Evolutionary conservation across 352 stramenopile genomes (phyloP).

Genomic region (Phytophthora boehmeriae): DNA sequence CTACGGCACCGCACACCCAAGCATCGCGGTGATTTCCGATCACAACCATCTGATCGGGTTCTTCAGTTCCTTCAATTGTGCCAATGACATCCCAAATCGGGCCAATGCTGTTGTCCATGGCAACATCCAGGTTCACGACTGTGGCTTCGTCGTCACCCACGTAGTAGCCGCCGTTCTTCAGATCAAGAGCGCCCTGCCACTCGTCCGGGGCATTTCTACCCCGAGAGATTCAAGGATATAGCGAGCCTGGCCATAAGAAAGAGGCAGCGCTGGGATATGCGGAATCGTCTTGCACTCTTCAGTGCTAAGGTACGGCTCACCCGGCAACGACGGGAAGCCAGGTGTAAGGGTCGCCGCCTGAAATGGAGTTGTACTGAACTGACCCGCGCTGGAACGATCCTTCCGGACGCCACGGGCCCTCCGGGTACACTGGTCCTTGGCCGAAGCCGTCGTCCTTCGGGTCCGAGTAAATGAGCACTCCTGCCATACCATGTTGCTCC

Average conservation of each 20-base stretch:
- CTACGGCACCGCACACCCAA: conserved; percentile 84
- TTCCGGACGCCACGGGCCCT: conserved; percentile 33
- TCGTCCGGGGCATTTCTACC: conserved; percentile 48
- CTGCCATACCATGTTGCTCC: conserved; percentile 51
- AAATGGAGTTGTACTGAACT: conserved; percentile 75
- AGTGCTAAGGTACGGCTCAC: conserved; percentile 33
- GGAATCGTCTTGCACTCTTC: conserved; percentile 44
- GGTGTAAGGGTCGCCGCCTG: conserved; percentile 65
- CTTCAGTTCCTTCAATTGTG: conserved; percentile 53
- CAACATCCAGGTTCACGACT: conserved; percentile 57
- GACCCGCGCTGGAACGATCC: conserved; percentile 80
- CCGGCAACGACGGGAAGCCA: conserved; percentile 40
- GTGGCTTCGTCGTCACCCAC: conserved; percentile 65
- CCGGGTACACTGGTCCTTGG: conserved; percentile 40
- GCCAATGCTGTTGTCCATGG: conserved; percentile 74
- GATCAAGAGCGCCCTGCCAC: conserved; percentile 60
- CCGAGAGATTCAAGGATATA: conserved; percentile 66
- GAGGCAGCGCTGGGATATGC: conserved; percentile 35
- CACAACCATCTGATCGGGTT: conserved; percentile 68
- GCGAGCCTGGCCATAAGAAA: conserved; percentile 78
- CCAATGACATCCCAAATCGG: conserved; percentile 58
- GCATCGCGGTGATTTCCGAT: conserved; percentile 88
- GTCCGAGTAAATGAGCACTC: conserved; percentile 76
- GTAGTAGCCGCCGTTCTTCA: conserved; percentile 61
- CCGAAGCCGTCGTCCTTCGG: conserved; percentile 68